A percentile compares a stretch with the other conserved stretches of the same genome.
phyloP scores from a whole-genome alignment of 1,139 yeast species.

The Kluyveromyces sp. region DNA sequence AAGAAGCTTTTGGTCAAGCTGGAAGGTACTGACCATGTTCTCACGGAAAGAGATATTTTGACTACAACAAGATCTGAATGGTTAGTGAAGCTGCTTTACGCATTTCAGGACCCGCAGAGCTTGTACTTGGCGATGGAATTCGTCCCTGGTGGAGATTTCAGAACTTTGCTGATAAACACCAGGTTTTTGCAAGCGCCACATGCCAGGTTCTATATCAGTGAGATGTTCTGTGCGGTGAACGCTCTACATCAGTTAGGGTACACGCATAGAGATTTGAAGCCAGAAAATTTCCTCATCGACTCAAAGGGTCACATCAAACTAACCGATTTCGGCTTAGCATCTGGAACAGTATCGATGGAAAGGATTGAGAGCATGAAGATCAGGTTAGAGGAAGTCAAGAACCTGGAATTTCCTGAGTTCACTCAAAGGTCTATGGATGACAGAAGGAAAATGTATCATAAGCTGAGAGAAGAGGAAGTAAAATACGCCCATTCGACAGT shows the following conservation, averaged over 20 bases:
- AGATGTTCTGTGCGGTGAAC: conserved; percentile 93
- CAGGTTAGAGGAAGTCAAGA: conserved; percentile 73
- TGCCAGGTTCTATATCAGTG: conserved; percentile 89
- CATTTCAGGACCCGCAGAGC: conserved; percentile 88
- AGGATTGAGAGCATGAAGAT: conserved; percentile 90
- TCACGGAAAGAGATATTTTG: conserved; percentile 92
- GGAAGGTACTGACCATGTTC: conserved; percentile 91
- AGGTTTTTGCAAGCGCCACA: conserved; percentile 91
- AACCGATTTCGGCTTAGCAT: conserved; percentile 96
- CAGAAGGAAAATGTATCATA: conserved; percentile 78
- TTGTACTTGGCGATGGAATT: conserved; percentile 97
- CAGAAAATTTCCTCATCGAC: conserved; percentile 93
- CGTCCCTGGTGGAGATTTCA: conserved; percentile 98
- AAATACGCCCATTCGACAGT: conserved; percentile 92
- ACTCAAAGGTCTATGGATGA: conserved; percentile 75
- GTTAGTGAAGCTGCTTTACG: conserved; percentile 88
- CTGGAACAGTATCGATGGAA: conserved; percentile 90
- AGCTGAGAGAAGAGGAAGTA: conserved; percentile 55
- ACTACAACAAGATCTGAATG: conserved; percentile 94
- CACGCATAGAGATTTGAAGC: conserved; percentile 95
- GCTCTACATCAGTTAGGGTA: conserved; percentile 92
- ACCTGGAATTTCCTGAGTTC: conserved; percentile 50
- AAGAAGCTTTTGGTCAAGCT: conserved; percentile 79
- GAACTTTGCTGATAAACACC: conserved; percentile 88
- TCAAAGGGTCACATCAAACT: conserved; percentile 91